These are phyloP conservation scores for Pouteria glomerata DNA, from an alignment of 148 eudicot genomes.

Conservation along the genomic window DNA sequence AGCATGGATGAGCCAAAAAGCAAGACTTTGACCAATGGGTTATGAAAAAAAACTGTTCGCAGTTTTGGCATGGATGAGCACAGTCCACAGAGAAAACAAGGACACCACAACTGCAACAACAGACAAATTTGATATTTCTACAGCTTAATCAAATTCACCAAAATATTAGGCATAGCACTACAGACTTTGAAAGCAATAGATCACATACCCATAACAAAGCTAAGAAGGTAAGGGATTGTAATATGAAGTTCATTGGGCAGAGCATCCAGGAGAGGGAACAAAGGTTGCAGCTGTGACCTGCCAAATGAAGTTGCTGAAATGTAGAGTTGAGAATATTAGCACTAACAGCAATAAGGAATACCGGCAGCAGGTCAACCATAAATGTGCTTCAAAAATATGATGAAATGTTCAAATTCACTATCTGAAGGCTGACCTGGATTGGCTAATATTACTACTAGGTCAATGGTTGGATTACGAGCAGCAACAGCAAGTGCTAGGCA, in stretches of 20 bases:
- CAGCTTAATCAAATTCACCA: not conserved
- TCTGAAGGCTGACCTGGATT: slow-evolving; percentile 74
- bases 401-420: not conserved
- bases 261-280: slow-evolving; percentile 68
- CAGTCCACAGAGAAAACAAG: not conserved
- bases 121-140: not conserved
- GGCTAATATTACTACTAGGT: slow-evolving; percentile 75
- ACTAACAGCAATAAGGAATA: slow-evolving; percentile 1
- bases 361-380: slow-evolving; percentile 10
- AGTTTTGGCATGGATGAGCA: not conserved
- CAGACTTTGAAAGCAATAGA: slow-evolving; percentile 4
- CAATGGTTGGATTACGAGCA: slow-evolving; percentile 73
- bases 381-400: not conserved
- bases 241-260: slow-evolving; percentile 64
- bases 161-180: not conserved
- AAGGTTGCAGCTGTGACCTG: slow-evolving; percentile 77
- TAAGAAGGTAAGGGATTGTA: slow-evolving; percentile 80
- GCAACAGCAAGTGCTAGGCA: slow-evolving; percentile 91
- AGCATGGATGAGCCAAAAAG: not conserved
- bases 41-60: not conserved
- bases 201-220: slow-evolving; percentile 71
- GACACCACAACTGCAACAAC: not conserved
- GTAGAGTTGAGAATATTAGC: slow-evolving; percentile 12
- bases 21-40: not conserved
- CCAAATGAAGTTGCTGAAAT: slow-evolving; percentile 82